Evolutionary conservation across 805 yeast species (phyloP), one percentile per base, ranked within the genome.

Genomic region (Ogataea glucozyma): DNA sequence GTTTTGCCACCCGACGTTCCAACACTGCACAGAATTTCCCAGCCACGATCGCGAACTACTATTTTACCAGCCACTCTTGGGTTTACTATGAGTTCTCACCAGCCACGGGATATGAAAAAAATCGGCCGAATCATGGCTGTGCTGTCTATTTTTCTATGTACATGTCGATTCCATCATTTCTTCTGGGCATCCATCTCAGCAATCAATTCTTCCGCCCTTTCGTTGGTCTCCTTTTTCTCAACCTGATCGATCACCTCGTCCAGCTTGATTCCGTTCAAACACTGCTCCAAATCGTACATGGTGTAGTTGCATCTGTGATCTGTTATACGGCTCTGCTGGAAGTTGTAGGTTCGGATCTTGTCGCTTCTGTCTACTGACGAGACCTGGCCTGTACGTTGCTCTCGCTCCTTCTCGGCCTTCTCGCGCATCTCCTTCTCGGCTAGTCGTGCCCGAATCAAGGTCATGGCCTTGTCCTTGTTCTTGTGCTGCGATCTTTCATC

Each of bases 401-500:
- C 72, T 34, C 83, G 69, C 53, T 88, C 96, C 44, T 74, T 77
- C 30, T 73, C 81, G 16, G 79, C 80, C 49, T 75, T 81, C 47
- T 79, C 81, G 17, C 70, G 73, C 41, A 87, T 70, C 54, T 88
- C 96, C 47, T 70, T 69, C 49, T 89, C 96, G 0, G 96, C 97
- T 36, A 93, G 63, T 43, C 95, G 73, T 2, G 96, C 86, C 41
- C 95, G 71, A 46, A 93, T 69, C 38, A 93, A 79, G 26, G 84
- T 73, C 60, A 87, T 83, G 1, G 99, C 99, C 58, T 86, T 88
- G 12, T 96, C 97, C 61, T 88, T 90, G 64, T 93, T 93, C 57
- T 81, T 79, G 47, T 91, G 97, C 65, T 93, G 99, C 1, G 97
- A 90, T 49, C 99, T 70, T 58, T 88, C 96, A 60, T 93, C 97